phyloP scores from a whole-genome alignment of 805 yeast species.

The Sugiyamaella smithiae region DNA sequence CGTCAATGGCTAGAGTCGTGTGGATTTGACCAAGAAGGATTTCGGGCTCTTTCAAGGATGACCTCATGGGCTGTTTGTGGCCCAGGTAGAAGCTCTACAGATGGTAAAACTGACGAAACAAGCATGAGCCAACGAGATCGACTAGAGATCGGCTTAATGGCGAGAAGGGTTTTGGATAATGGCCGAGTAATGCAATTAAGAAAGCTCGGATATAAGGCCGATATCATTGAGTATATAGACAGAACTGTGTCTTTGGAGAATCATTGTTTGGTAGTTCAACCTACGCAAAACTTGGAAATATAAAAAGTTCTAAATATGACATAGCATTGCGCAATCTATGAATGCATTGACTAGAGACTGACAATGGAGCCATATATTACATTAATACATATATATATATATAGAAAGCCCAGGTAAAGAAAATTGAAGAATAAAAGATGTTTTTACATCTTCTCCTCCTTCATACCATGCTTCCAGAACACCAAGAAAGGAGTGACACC shows the following conservation, averaged over 20 bases:
- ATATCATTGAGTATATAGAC: constrained; percentile 58
- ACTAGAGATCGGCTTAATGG: constrained; percentile 54
- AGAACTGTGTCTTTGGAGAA: constrained; percentile 66
- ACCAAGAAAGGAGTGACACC: constrained; percentile 97
- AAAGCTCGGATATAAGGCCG: constrained; percentile 32
- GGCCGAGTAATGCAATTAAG: constrained; percentile 56
- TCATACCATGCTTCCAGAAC: constrained; percentile 98
- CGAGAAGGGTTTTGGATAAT: constrained; percentile 72
- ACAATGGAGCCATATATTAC: not conserved
- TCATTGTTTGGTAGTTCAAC: constrained; percentile 44
- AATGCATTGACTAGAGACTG: not conserved
- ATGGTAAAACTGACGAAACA: not conserved
- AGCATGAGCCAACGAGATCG: not conserved
- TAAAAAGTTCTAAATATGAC: not conserved
- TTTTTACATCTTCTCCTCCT: constrained; percentile 80
- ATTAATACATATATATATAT: no score
- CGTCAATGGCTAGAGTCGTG: constrained; percentile 36
- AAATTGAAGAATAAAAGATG: constrained; percentile 1
- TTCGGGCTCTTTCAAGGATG: constrained; percentile 52
- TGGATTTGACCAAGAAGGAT: constrained; percentile 32
- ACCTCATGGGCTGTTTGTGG: constrained; percentile 93
- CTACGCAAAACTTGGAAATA: not conserved
- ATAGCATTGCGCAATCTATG: no score
- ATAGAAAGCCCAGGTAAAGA: no score
- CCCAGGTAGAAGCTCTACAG: constrained; percentile 36